Conservation (phyloP, 1,139 yeast species). For the Saccharomycopsis phalli region DNA sequence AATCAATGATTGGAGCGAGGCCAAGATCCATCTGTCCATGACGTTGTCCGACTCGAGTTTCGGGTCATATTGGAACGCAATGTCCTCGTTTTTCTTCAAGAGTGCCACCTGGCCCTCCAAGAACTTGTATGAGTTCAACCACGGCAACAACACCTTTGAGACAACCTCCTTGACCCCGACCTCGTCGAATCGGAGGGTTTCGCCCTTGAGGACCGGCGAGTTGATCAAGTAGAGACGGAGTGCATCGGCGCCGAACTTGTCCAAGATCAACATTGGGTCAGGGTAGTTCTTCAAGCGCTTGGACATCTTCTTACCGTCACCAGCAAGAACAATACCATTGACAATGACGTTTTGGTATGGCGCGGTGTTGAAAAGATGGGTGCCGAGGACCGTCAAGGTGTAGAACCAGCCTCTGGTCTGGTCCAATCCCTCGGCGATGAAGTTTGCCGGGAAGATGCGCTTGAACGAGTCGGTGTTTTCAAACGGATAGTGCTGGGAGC, state of each 20-base stretch:
- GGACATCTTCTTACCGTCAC: conserved; percentile 99
- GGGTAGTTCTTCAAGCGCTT: conserved; percentile 97
- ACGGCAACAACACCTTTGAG: conserved; percentile 88
- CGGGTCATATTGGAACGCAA: conserved; percentile 68
- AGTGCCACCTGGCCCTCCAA: conserved; percentile 90
- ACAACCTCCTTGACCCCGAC: conserved; percentile 98
- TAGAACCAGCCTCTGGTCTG: conserved; percentile 99
- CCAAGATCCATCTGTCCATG: conserved; percentile 96
- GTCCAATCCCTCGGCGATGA: conserved; percentile 96
- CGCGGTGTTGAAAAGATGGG: conserved; percentile 84
- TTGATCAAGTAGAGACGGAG: conserved; percentile 90
- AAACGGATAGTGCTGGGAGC: conserved; percentile 94
- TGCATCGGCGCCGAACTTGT: conserved; percentile 96
- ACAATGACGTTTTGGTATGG: conserved; percentile 96
- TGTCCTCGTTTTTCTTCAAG: conserved; percentile 62
- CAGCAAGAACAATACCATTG: conserved; percentile 91
- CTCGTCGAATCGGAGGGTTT: conserved; percentile 91
- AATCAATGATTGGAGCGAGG: conserved; percentile 86
- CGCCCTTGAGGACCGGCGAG: conserved; percentile 96
- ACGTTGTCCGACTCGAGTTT: conserved; percentile 64
- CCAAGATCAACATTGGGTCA: conserved; percentile 75
- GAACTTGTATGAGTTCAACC: conserved; percentile 97
- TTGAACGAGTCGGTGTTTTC: conserved; percentile 66
- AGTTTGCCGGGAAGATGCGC: conserved; percentile 87
- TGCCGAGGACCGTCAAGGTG: conserved; percentile 90